Evolutionary conservation across 140 eudicot genomes (phyloP).

Genomic region (Stevia rebaudiana): DNA sequence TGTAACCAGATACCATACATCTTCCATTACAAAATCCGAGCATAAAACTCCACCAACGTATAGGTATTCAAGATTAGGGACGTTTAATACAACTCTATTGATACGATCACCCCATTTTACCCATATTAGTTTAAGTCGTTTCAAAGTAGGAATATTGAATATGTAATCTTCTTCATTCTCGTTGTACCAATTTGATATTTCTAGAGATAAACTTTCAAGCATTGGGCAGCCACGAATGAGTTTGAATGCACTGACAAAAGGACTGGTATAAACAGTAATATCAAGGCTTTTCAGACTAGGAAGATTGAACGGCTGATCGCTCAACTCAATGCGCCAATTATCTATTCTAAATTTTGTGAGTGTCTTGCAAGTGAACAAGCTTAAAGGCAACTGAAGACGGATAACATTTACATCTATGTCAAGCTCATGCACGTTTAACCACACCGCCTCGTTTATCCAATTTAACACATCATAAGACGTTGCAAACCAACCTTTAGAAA

Average conservation of each 20-base stretch:
- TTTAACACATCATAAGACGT: no score
- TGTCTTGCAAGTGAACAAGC: slow-evolving; percentile 16
- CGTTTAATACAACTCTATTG: slow-evolving; percentile 1
- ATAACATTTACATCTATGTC: background rate
- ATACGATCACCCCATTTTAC: background rate
- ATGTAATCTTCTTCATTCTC: background rate
- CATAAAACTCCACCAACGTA: background rate
- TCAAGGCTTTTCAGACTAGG: slow-evolving; percentile 18
- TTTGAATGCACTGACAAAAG: background rate
- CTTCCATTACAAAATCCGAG: slow-evolving; percentile 9
- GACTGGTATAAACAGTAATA: background rate
- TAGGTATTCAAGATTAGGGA: slow-evolving; percentile 25
- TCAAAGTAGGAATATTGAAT: slow-evolving; percentile 21
- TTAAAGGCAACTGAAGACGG: background rate
- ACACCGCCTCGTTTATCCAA: no score
- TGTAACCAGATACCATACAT: slow-evolving; percentile 1
- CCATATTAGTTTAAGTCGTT: background rate
- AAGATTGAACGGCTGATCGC: background rate
- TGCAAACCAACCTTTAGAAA: no score
- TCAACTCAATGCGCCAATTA: no score
- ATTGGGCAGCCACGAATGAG: background rate
- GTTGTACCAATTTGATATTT: no score
- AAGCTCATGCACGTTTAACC: no score
- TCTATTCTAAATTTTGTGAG: slow-evolving; percentile 13
- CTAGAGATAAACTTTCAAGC: slow-evolving; percentile 15